A percentile compares a stretch with the other conserved stretches of the same genome.
phyloP scores from a whole-genome alignment of 768 basidiomycete genomes.

The Tulasnella sp. region DNA sequence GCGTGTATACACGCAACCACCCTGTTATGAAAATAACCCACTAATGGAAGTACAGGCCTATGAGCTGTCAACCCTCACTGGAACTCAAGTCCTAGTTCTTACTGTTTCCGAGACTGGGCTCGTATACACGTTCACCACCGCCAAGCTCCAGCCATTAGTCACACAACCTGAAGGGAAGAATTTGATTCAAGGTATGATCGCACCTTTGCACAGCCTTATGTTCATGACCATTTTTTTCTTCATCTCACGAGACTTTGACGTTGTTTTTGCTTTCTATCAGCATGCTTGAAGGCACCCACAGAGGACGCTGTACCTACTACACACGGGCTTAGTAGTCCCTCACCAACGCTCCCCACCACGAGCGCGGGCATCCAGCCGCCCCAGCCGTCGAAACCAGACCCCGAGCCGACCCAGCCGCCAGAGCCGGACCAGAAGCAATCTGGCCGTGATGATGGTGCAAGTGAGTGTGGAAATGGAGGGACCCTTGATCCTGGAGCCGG shows the following conservation, averaged over 20 bases:
- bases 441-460: slow-evolving; percentile 43
- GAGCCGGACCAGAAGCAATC: slow-evolving; percentile 18
- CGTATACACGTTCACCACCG: slow-evolving; percentile 97
- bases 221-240: neutral
- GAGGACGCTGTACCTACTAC: neutral
- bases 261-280: neutral
- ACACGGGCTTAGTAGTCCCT: neutral
- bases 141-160: slow-evolving; percentile 96
- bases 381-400: neutral
- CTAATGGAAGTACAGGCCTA: slow-evolving; percentile 81
- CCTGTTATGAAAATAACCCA: no score
- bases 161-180: slow-evolving; percentile 97
- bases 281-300: slow-evolving; percentile 6
- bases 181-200: slow-evolving; percentile 71
- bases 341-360: no score
- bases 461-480: slow-evolving; percentile 37
- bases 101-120: slow-evolving; percentile 99
- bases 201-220: no score
- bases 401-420: neutral
- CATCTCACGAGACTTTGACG: neutral
- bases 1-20: neutral
- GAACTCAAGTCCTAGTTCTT: slow-evolving; percentile 91
- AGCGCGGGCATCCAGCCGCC: neutral
- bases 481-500: slow-evolving; percentile 24
- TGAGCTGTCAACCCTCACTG: slow-evolving; percentile 94